Evolutionary conservation across 1,284 basidiomycete genomes (phyloP), one percentile per base, ranked within the genome.

Genomic region (Tilletia indica): DNA sequence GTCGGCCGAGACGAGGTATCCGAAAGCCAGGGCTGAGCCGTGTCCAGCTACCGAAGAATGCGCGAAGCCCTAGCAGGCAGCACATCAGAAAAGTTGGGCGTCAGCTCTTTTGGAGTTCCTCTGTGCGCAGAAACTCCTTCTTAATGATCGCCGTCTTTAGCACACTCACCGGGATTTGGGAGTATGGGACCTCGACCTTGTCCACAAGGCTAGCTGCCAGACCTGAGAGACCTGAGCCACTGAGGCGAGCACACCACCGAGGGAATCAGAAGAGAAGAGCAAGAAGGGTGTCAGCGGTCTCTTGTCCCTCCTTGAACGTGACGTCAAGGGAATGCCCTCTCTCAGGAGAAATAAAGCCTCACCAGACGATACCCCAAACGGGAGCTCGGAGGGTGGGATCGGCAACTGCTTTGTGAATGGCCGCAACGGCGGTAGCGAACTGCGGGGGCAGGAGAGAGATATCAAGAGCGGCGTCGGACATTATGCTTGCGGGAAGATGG

Each of bases 1-100:
- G 12, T 21, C 39, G 19, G 25, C 56, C 2, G 67, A 61, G 2
- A 38, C 90, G 75, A 93, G 86, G 49, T 90, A 85, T 3, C 92
- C 92, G 85, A 94, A 93, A 0, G 91, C 92, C 21, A 94, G 87
- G 8, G 87, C 85, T 72, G 91, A 92, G 83, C 89, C 89, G 79
- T 94, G 93, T 25, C 93, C 93, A 34, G 85, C 85, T 11, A 93
- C 92, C 89, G 79, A 70, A 12, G 42, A 69, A 64, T 70, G 63
- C 2, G 76, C 68, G 42, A 81, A 78, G 5, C 77, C 64, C 68
- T 67, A 42, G 34, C 11, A 47, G 48, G 12, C 25, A 31, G 25
- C 14, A 8, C 42, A 48, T 14, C 45, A 16, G 31, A 39, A 6
- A 6, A 11, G 6, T 34, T 36, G 9, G 56, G n/a, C 56, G 38